Evolutionary conservation across 2,329 filamentous ascomycete species (phyloP), one percentile per base, ranked within the genome.

Genomic region (Blastomyces gilchristii): DNA sequence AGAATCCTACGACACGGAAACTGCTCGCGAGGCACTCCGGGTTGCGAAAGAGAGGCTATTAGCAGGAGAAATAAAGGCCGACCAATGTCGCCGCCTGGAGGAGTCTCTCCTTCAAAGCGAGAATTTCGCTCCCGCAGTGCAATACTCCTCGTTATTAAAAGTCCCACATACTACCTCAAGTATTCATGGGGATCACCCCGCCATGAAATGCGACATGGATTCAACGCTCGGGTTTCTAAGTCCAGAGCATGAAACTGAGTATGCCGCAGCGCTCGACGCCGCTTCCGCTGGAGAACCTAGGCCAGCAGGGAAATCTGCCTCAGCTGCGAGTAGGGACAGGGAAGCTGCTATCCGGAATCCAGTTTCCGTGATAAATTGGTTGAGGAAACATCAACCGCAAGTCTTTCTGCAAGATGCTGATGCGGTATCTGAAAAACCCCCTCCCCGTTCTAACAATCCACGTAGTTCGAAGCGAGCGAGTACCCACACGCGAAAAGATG

Each of bases 291-390:
- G 83, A 34, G 81, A 87, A 37, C 72, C 86, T 7, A 73, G 72
- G 63, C 73, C 69, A 41, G 69, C 71, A 1, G 73, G 75, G 37
- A 73, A 73, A 53, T 71, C 72, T 9, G 70, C 71, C 4, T 79
- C 85, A 61, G 74, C 31, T 2, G 53, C 81, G 53, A 81, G 85
- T 62, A 76, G 77, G 64, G 82, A 79, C 75, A 81, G 76, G 72
- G 82, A 83, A 63, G 73, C 82, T 59, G 80, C 82, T 37, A 75
- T 91, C 31, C 84, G 84, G 60, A 97, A 97, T 73, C 91, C 92
- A 0, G 89, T 91, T 52, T 95, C 90, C 64, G 92, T 96, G 2
- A 95, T 96, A 78, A 97, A 95, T 75, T 99, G 94, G 94, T 83
- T 99, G 14, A 85, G 90, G 66, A 87, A 90, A 72, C 83, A 96